Percentiles rank a stretch among this genome's conserved stretches.
Evolutionary conservation across 169 alveolate genomes (phyloP).

Genomic region (Hepatocystis sp.): DNA sequence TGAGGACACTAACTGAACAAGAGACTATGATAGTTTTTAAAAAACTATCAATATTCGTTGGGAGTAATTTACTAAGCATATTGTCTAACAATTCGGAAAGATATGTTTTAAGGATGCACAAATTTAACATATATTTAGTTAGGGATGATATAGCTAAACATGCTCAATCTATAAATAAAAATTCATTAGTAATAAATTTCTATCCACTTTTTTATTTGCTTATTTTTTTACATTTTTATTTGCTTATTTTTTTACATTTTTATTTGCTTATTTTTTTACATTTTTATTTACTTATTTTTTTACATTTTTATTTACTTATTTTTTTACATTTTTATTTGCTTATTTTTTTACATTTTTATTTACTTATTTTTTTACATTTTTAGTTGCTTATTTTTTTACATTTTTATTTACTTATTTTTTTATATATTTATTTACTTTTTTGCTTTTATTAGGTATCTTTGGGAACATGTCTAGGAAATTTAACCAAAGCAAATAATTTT

Average conservation of each 20-base stretch:
- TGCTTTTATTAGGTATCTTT: slow-evolving; percentile 16
- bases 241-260: too few species aligned
- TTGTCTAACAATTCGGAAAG: slow-evolving; percentile 67
- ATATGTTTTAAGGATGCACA: slow-evolving; percentile 58
- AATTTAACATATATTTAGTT: slow-evolving; percentile 37
- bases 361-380: too few species aligned
- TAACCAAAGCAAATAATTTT: slow-evolving; percentile 70
- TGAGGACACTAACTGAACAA: slow-evolving; percentile 75
- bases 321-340: neutral
- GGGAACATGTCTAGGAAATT: slow-evolving; percentile 72
- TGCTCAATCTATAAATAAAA: slow-evolving; percentile 62
- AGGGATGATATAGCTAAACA: slow-evolving; percentile 56
- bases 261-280: neutral
- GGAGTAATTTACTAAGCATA: slow-evolving; percentile 69
- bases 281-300: too few species aligned
- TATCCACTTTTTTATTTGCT: neutral
- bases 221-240: too few species aligned
- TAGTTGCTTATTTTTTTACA: neutral
- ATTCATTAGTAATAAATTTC: slow-evolving; percentile 39
- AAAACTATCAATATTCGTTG: slow-evolving; percentile 71
- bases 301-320: too few species aligned
- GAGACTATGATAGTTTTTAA: slow-evolving; percentile 75
- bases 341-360: too few species aligned
- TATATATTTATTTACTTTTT: too few species aligned
- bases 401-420: too few species aligned